Evolutionary conservation across 2,329 filamentous ascomycete species (phyloP), one percentile per base, ranked within the genome.

Genomic region (Parasarocladium wereldwijsianum): DNA sequence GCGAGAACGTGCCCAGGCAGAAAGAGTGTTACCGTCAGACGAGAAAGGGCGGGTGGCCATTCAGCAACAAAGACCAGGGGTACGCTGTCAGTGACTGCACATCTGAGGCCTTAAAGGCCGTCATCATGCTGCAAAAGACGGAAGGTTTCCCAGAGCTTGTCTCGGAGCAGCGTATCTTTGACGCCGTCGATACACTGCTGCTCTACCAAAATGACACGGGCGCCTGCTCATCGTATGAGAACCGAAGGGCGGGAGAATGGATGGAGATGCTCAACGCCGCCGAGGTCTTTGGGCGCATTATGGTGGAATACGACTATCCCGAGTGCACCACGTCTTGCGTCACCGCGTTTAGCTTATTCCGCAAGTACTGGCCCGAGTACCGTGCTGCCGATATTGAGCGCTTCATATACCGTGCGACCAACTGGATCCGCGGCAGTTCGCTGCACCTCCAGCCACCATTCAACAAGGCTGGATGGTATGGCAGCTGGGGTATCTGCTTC

Each of bases 291-390:
- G 86, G 84, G 10, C 70, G 76, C 13, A 98, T 98, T 57, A 98
- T 98, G 90, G 78, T 98, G 32, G 87, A 96, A 48, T 98, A 98
- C 51, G 84, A 93, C 50, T 96, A 98, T 46, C 85, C 87, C 0
- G 90, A 98, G 53, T 98, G 90, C 60, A 98, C 90, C 1, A 96
- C 90, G 3, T 86, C 90, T 1, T 84, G 85, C 17, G 80, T 98
- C 4, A 94, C 83, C 2, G 85, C 82, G 0, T 62, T 98, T 13
- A 79, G 77, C 4, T 63, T 87, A 2, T 96, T 96, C 60, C 70
- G 71, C 40, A 67, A 78, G 44, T 66, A 81, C 50, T 92, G 84
- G 62, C 84, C 87, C 0, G 60, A 77, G 17, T 93, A 98, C 52
- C 71, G 87, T 29, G 49, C 68, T 0, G 52, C 66, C 0, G 87